Conservation (phyloP, 208 protist species). For the Perkinsela sp. region DNA sequence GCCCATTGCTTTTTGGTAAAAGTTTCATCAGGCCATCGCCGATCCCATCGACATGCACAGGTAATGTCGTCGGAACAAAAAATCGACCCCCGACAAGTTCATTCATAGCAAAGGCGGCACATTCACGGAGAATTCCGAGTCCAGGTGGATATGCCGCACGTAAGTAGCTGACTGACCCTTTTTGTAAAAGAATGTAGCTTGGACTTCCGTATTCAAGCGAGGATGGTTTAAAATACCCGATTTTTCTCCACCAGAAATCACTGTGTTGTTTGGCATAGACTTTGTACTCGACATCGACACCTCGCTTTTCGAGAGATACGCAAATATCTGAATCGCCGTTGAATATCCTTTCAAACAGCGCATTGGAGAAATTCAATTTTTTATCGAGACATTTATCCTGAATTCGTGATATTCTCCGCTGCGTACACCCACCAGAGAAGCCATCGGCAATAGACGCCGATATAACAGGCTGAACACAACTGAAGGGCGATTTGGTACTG, state of each 20-base stretch:
- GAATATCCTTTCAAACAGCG: no score
- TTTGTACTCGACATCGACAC: neutral
- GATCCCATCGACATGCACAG: neutral
- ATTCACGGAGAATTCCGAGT: neutral
- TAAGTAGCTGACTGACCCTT: neutral
- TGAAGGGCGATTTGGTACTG: no score
- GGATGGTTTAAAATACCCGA: neutral
- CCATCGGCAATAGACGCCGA: no score
- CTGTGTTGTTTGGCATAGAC: neutral
- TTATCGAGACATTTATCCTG: no score
- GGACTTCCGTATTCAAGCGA: neutral
- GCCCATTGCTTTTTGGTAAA: neutral
- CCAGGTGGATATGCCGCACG: neutral
- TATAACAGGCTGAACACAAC: no score
- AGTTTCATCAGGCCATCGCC: neutral
- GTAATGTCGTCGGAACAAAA: neutral
- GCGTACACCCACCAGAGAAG: no score
- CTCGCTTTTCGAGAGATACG: neutral
- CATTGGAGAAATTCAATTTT: no score
- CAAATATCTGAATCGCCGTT: no score
- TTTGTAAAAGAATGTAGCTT: neutral
- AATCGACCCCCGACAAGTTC: neutral
- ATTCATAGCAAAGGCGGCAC: neutral
- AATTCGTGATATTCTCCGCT: no score
- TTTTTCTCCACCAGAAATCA: neutral